These are phyloP conservation scores for Pseudogymnoascus sp. DNA, from an alignment of 2,329 filamentous ascomycete genomes.

Conservation along the genomic window DNA sequence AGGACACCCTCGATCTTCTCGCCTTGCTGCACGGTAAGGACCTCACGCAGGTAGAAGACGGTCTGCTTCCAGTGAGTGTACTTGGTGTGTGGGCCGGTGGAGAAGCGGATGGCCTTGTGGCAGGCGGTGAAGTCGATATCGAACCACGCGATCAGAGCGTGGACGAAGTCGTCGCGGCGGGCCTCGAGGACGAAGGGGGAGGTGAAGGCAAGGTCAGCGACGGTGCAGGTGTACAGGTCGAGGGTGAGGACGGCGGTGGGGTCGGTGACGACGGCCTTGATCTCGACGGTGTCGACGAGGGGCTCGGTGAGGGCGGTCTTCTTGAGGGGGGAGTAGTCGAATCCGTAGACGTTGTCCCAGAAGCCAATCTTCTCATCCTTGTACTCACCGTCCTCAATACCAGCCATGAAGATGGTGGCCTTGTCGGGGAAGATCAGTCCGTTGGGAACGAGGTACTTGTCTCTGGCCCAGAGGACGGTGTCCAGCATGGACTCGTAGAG, in stretches of 20 bases:
- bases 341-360: conserved; percentile 99
- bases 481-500: conserved; percentile 99
- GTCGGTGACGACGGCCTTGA: conserved; percentile 95
- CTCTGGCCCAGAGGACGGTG: conserved; percentile 92
- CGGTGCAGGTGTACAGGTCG: conserved; percentile 85
- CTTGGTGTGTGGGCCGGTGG: conserved; percentile 94
- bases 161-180: conserved; percentile 87
- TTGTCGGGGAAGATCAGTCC: conserved; percentile 98
- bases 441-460: conserved; percentile 78
- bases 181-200: conserved; percentile 67
- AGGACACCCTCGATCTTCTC: conserved; percentile 70
- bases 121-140: conserved; percentile 97
- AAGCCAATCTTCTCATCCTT: conserved; percentile 99
- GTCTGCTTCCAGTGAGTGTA: conserved; percentile 99
- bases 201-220: conserved; percentile 75
- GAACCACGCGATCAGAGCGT: conserved; percentile 97
- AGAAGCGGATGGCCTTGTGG: conserved; percentile 97
- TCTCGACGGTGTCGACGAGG: conserved; percentile 92
- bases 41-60: conserved; percentile 92
- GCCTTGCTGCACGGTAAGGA: conserved; percentile 81
- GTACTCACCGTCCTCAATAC: conserved; percentile 98
- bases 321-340: conserved; percentile 93
- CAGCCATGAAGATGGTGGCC: conserved; percentile 93
- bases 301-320: conserved; percentile 89
- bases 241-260: conserved; percentile 77